These are phyloP conservation scores for Cordyceps sp. DNA, from an alignment of 2,329 filamentous ascomycete genomes.

Conservation along the genomic window DNA sequence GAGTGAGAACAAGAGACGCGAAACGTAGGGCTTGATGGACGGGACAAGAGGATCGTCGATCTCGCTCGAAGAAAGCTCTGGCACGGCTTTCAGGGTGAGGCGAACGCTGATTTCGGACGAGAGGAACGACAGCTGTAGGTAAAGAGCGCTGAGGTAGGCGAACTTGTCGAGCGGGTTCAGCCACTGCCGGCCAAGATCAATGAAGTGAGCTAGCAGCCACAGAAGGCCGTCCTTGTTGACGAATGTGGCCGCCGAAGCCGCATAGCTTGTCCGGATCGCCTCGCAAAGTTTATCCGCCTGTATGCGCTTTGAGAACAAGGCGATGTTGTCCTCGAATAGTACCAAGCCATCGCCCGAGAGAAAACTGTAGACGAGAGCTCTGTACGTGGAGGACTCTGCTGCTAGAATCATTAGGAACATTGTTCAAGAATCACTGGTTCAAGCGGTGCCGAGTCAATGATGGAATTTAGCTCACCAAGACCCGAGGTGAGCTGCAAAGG, in stretches of 20 bases:
- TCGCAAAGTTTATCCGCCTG: constrained; percentile 22
- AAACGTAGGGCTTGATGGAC: constrained; percentile 38
- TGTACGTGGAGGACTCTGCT: constrained; percentile 11
- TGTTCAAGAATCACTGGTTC: too few relatives aligned
- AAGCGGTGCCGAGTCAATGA: too few relatives aligned
- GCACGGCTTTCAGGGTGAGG: constrained; percentile 11
- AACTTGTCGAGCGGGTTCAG: constrained; percentile 16
- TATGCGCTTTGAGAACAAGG: constrained; percentile 18
- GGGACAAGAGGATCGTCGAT: constrained; percentile 6
- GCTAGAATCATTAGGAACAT: not conserved
- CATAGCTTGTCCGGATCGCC: constrained; percentile 21
- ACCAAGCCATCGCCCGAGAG: constrained; percentile 18
- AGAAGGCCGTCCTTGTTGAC: constrained; percentile 28
- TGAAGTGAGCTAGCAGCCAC: constrained; percentile 51
- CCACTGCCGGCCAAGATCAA: constrained; percentile 33
- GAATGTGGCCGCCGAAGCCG: constrained; percentile 7
- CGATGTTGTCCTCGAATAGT: constrained; percentile 23
- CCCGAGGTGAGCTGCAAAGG: constrained; percentile 10
- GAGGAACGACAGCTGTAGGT: constrained; percentile 34
- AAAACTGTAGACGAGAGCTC: constrained; percentile 20
- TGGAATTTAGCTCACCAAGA: constrained; percentile 7
- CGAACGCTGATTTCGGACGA: constrained; percentile 33
- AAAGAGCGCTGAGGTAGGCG: constrained; percentile 32
- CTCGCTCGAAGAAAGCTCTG: constrained; percentile 4
- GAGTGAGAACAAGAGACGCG: constrained; percentile 49